Evolutionary conservation across 768 basidiomycete species (phyloP).

Genomic region (Xerocomus brunneocitrinus): DNA sequence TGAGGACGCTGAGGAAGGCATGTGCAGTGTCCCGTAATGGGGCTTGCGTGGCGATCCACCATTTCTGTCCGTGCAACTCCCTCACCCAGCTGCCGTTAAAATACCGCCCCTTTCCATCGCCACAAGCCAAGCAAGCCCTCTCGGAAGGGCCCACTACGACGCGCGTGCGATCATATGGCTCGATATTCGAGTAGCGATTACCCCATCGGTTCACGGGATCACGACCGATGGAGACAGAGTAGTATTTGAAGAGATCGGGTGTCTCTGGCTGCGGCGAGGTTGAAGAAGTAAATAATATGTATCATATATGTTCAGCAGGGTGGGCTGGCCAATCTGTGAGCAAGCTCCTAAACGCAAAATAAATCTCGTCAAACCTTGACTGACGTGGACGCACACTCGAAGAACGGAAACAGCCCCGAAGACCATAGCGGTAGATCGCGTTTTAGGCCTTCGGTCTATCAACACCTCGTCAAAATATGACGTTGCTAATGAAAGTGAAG

Average conservation of each 20-base stretch:
- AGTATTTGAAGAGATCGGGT: slow-evolving; percentile 37
- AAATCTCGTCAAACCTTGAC: slow-evolving; percentile 63
- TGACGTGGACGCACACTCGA: slow-evolving; percentile 98
- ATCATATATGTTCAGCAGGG: slow-evolving; percentile 87
- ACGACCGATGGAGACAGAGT: slow-evolving; percentile 51
- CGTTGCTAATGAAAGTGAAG: too few species aligned
- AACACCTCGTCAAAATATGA: slow-evolving; percentile 7
- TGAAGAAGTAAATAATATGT: slow-evolving; percentile 88
- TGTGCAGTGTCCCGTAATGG: slow-evolving; percentile 68
- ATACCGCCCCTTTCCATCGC: slow-evolving; percentile 46
- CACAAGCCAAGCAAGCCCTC: slow-evolving; percentile 13
- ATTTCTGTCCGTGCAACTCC: slow-evolving; percentile 65
- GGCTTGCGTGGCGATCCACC: slow-evolving; percentile 87
- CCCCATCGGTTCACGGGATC: slow-evolving; percentile 38
- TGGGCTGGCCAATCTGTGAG: slow-evolving; percentile 48
- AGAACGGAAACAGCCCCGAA: slow-evolving; percentile 67
- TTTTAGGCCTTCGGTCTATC: slow-evolving; percentile 78
- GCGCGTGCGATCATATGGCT: slow-evolving; percentile 80
- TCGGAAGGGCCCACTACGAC: slow-evolving; percentile 45
- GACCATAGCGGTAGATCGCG: slow-evolving; percentile 92
- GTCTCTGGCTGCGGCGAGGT: slow-evolving; percentile 19
- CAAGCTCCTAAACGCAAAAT: neutral
- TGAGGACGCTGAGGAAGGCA: slow-evolving; percentile 68
- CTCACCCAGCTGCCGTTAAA: slow-evolving; percentile 86
- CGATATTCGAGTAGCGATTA: slow-evolving; percentile 72